Base-by-base conservation (phyloP, 495 filamentous ascomycete genomes). In the Astrocystis sublimbata region DNA sequence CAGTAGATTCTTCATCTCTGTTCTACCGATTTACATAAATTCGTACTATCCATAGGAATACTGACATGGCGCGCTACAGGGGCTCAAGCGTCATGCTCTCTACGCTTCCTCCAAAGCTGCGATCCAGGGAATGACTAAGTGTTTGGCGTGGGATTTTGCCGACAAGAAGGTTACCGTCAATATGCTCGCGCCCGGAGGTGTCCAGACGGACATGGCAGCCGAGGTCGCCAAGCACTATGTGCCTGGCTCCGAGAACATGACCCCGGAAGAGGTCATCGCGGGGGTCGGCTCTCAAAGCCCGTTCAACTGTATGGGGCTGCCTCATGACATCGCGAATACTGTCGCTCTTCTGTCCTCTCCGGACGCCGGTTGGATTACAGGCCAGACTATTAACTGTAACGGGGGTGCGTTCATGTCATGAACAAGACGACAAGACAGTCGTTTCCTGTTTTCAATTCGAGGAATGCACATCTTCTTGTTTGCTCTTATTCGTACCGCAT, bases 161-260 rank as follows among this genome's bases (percentile, higher is more conserved):
- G 78, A 78, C 63, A 82, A 82, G 68, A 81, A 81, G 15, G 88
- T 88, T 71, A 91, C 88, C 0, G 87, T 90, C 58, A 90, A 91
- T 58, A 83, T 85, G 1, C 85, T 91, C 26, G 87, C 89, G 0
- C 89, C 89, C 0, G 89, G 87, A 9, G 88, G 88, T 6, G 82
- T 90, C 69, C 89, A 89, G 82, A 85, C 79, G 24, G 89, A 92
- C 68, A 92, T 91, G 89, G 88, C 83, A 73, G 75, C 83, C 31
- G 78, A 84, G 63, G 86, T 87, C 67, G 80, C 84, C 6, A 86
- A 84, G 83, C 82, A 87, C 58, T 90, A 91, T 65, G 79, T 81
- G 30, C 84, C 84, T 6, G 81, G 79, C 52, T 80, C 73, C 26
- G 64, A 76, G 43, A 65, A 72, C 56, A 73, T 65, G 35, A 76